Conservation (phyloP, 345 rosid species). For the Mallotus nudiflorus region DNA sequence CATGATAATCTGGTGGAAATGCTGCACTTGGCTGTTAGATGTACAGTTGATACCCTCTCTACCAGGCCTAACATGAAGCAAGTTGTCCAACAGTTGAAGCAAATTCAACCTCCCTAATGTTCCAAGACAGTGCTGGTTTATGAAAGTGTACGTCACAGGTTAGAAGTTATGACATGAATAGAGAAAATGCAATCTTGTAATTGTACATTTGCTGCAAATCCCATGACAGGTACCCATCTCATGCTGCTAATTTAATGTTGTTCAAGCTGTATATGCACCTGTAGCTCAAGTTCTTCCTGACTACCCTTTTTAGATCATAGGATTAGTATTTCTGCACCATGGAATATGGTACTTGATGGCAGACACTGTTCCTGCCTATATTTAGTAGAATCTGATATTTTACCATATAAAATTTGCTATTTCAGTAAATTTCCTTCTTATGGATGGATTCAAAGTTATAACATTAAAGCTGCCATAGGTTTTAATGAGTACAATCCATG, state of each 20-base stretch:
- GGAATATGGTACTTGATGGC: too few relatives aligned
- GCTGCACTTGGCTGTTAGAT: slow-evolving; percentile 36
- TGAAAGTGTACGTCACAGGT: neutral
- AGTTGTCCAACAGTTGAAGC: slow-evolving; percentile 31
- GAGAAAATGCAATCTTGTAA: neutral
- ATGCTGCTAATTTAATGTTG: neutral
- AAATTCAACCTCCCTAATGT: slow-evolving; percentile 24
- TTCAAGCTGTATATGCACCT: neutral
- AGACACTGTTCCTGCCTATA: too few relatives aligned
- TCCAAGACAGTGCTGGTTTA: too few relatives aligned
- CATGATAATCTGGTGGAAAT: slow-evolving; percentile 30
- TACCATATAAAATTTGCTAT: too few relatives aligned
- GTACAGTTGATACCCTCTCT: slow-evolving; percentile 29
- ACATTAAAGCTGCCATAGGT: too few relatives aligned
- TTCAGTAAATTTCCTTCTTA: too few relatives aligned
- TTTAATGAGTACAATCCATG: too few relatives aligned
- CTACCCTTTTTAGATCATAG: neutral
- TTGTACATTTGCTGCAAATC: slow-evolving; percentile 8
- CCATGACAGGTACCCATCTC: neutral
- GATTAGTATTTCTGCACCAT: too few relatives aligned
- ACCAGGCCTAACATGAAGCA: slow-evolving; percentile 39
- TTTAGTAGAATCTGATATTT: too few relatives aligned
- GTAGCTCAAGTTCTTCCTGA: too few relatives aligned
- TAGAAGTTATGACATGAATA: neutral
- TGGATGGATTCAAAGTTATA: too few relatives aligned